These are phyloP conservation scores for Fraxinus angustifolia DNA, from an alignment of 305 asterid genomes.

Conservation along the genomic window DNA sequence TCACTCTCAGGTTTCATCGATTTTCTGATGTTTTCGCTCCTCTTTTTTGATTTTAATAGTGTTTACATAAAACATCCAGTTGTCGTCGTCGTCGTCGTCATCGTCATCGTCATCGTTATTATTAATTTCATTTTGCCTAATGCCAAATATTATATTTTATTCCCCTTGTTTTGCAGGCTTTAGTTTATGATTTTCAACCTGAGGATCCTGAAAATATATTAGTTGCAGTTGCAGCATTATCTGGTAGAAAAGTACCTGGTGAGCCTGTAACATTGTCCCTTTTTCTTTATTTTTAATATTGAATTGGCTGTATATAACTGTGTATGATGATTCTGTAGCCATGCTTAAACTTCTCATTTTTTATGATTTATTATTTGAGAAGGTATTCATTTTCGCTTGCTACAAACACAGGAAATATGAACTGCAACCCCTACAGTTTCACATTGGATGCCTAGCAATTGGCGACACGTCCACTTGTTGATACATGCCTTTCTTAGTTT, in stretches of 20 bases:
- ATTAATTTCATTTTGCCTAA: not conserved
- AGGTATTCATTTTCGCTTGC: not conserved
- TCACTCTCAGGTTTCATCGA: constrained; percentile 15
- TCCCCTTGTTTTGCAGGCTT: constrained; percentile 25
- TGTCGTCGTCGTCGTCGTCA: too few species aligned
- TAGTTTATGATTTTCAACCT: constrained; percentile 79
- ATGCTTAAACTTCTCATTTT: not conserved
- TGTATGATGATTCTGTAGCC: not conserved
- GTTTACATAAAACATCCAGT: not conserved
- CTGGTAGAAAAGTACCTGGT: constrained; percentile 56
- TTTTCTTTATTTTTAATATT: not conserved
- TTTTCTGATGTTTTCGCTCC: not conserved
- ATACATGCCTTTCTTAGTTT: not conserved
- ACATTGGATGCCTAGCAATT: not conserved
- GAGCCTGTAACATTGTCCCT: not conserved
- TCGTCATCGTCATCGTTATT: not conserved
- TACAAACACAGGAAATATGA: not conserved
- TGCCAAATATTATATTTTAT: not conserved
- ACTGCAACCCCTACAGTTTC: not conserved
- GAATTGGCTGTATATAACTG: not conserved
- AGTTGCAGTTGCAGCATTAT: constrained; percentile 60
- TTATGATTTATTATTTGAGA: not conserved
- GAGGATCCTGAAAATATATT: constrained; percentile 58
- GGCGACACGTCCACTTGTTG: not conserved
- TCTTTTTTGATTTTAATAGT: not conserved